A percentile compares a stretch with the other conserved stretches of the same genome.
Conservation (phyloP, 805 yeast species). For the Priceomyces fermenticarens region DNA sequence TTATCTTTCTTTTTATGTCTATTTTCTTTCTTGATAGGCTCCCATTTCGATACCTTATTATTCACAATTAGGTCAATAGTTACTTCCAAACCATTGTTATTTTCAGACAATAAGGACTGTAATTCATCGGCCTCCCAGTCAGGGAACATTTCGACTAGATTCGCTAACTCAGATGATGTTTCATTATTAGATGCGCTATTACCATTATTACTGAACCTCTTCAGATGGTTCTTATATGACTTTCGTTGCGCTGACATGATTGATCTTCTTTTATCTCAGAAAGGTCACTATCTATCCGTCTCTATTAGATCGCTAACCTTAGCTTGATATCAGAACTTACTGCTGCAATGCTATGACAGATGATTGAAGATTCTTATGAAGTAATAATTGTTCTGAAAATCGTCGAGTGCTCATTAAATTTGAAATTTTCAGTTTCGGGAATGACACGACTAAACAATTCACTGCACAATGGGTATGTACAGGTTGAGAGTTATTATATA, state of each 20-base stretch:
- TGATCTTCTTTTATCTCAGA: conserved; percentile 4
- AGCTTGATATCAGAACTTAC: conserved; percentile 5
- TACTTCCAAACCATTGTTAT: conserved; percentile 66
- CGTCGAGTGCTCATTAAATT: conserved; percentile 4
- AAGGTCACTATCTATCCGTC: conserved; percentile 6
- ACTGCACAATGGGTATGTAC: background rate
- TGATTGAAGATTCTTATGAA: background rate
- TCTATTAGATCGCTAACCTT: conserved; percentile 5
- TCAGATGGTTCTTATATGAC: conserved; percentile 45
- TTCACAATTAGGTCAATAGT: conserved; percentile 86
- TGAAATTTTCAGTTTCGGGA: conserved; percentile 1
- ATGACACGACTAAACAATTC: background rate
- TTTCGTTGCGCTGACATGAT: conserved; percentile 31
- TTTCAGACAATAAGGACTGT: conserved; percentile 69
- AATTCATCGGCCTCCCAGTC: conserved; percentile 92
- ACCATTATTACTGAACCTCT: conserved; percentile 33
- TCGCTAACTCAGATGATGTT: conserved; percentile 39
- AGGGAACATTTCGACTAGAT: conserved; percentile 84
- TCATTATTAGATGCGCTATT: conserved; percentile 10
- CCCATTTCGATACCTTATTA: conserved; percentile 92
- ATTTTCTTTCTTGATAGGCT: conserved; percentile 78
- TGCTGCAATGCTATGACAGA: conserved; percentile 3
- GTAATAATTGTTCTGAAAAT: background rate
- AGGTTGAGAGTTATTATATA: background rate
- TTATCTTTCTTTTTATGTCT: conserved; percentile 41